Evolutionary conservation across 768 basidiomycete species (phyloP).

Genomic region (Naematelia encephala): DNA sequence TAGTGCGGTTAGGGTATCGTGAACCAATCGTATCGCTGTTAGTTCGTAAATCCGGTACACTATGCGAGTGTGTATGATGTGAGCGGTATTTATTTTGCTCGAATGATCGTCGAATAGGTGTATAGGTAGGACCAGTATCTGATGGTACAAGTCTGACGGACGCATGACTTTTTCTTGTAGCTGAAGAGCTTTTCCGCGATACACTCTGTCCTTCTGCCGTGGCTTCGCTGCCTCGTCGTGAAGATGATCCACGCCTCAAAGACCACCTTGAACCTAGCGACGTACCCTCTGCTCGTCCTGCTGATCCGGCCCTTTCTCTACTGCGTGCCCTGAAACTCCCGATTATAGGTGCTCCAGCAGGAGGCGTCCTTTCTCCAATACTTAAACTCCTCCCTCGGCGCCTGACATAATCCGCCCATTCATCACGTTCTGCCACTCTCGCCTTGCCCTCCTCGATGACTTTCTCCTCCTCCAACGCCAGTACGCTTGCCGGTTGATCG

Average conservation of each 20-base stretch:
- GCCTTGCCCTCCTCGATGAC: constrained; percentile 20
- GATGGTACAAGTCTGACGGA: not conserved
- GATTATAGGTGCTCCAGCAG: constrained; percentile 32
- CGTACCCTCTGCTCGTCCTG: not conserved
- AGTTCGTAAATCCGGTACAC: not conserved
- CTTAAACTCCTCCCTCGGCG: constrained; percentile 32
- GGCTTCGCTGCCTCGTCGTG: not conserved
- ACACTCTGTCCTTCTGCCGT: not conserved
- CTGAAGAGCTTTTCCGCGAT: not conserved
- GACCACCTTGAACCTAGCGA: constrained; percentile 1
- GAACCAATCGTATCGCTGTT: not conserved
- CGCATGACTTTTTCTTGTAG: not conserved
- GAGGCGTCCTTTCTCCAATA: constrained; percentile 16
- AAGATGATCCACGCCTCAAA: not conserved
- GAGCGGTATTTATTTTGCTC: not conserved
- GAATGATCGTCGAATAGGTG: not conserved
- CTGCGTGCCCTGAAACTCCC: constrained; percentile 5
- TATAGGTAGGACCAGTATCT: not conserved
- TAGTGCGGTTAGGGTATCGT: not conserved
- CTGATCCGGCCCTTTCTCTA: not conserved
- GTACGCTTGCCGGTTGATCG: constrained; percentile 7
- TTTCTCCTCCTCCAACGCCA: constrained; percentile 4
- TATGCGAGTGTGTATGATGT: not conserved
- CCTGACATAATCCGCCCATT: constrained; percentile 30
- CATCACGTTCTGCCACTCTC: constrained; percentile 31